Evolutionary conservation across 768 basidiomycete genomes (phyloP).

Genomic region (Termitomyces sp.): DNA sequence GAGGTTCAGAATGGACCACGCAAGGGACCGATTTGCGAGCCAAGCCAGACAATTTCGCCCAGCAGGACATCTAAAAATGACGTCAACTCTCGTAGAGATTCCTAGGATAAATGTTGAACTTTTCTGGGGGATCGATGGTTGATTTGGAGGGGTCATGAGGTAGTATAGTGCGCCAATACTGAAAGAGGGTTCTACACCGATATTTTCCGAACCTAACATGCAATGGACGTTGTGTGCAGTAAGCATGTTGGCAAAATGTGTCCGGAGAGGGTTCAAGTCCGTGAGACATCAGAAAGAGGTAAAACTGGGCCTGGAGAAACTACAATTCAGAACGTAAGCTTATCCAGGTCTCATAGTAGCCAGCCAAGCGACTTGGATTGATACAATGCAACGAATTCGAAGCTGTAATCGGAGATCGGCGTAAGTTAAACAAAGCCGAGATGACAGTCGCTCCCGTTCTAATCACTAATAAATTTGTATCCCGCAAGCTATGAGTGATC

Average conservation of each 20-base stretch:
- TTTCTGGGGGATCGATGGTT: not conserved
- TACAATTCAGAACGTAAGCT: slow-evolving; percentile 3
- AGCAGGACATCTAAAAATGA: slow-evolving; percentile 8
- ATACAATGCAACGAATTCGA: slow-evolving; percentile 6
- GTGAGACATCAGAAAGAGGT: slow-evolving; percentile 6
- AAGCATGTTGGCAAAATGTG: slow-evolving; percentile 5
- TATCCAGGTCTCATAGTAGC: not conserved
- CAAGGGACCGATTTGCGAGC: slow-evolving; percentile 9
- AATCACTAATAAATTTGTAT: not conserved
- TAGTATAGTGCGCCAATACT: slow-evolving; percentile 9
- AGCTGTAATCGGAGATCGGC: slow-evolving; percentile 2
- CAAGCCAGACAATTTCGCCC: slow-evolving; percentile 6
- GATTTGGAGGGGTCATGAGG: slow-evolving; percentile 1
- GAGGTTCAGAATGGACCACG: slow-evolving; percentile 12
- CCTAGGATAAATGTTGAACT: not conserved
- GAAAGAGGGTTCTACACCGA: slow-evolving; percentile 10
- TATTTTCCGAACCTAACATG: slow-evolving; percentile 12
- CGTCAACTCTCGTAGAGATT: slow-evolving; percentile 5
- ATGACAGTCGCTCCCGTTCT: too few species aligned
- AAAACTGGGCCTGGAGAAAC: slow-evolving; percentile 1
- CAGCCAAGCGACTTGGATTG: not conserved
- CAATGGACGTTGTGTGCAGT: not conserved
- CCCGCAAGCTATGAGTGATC: not conserved
- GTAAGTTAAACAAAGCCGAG: not conserved
- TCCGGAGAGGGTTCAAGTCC: slow-evolving; percentile 1